phyloP scores from a whole-genome alignment of 139 green algal genomes.

The Coccomyxa sp. region DNA sequence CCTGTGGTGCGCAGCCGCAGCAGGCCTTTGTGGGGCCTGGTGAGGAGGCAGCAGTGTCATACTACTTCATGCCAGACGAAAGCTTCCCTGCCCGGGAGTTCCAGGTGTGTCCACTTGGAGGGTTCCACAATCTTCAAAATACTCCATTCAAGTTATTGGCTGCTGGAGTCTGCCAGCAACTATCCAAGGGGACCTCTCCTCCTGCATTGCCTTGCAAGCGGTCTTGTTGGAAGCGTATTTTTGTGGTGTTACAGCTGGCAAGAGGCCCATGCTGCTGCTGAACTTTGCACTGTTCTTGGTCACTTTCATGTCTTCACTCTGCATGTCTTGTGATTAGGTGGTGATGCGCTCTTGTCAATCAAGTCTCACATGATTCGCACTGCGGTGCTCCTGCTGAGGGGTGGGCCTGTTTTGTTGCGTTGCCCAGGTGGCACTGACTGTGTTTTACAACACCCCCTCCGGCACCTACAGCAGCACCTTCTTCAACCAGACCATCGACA shows the following conservation, averaged over 20 bases:
- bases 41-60: slow-evolving; percentile 56
- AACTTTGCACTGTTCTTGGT: neutral
- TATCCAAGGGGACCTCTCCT: neutral
- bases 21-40: slow-evolving; percentile 34
- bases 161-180: neutral
- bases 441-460: slow-evolving; percentile 6
- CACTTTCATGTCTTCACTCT: neutral
- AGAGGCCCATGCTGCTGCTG: neutral
- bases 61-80: slow-evolving; percentile 55
- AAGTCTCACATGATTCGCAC: slow-evolving; percentile 9
- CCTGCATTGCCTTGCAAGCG: neutral
- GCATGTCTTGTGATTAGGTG: neutral
- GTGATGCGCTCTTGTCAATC: neutral
- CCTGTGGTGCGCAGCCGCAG: slow-evolving; percentile 35
- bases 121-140: neutral
- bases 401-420: neutral
- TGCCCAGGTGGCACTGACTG: slow-evolving; percentile 11
- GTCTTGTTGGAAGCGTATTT: too few species aligned
- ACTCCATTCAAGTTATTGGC: neutral
- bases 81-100: slow-evolving; percentile 41
- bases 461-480: slow-evolving; percentile 37
- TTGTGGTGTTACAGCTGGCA: neutral
- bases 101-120: neutral
- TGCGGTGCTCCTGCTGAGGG: neutral
- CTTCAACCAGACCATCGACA: slow-evolving; percentile 72